phyloP scores from a whole-genome alignment of 2,329 filamentous ascomycete genomes.

The Cladosporium cucumerinum region DNA sequence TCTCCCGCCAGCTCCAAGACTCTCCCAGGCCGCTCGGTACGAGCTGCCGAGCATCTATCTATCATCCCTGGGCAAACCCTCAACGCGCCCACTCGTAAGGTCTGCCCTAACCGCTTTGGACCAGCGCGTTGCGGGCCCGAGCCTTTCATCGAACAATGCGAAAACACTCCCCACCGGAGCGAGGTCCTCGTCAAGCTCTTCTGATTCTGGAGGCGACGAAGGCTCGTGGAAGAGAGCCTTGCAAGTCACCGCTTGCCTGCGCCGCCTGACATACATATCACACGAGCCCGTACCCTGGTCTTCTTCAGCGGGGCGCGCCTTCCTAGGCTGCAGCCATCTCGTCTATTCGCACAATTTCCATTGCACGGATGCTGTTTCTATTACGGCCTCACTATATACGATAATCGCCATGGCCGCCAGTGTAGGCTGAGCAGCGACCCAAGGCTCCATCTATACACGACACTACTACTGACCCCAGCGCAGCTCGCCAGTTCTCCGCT shows the following conservation, averaged over 20 bases:
- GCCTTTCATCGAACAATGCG: neutral
- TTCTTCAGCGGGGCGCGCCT: neutral
- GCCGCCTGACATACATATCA: neutral
- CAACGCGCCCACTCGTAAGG: neutral
- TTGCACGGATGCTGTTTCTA: slow-evolving; percentile 9
- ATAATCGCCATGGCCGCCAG: neutral
- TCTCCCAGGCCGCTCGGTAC: neutral
- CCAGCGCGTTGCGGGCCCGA: neutral
- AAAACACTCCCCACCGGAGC: slow-evolving; percentile 7
- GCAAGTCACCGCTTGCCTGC: neutral
- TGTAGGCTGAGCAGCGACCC: neutral
- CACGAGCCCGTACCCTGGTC: neutral
- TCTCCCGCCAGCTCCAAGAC: neutral
- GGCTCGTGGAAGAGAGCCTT: neutral
- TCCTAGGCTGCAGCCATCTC: neutral
- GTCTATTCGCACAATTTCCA: neutral
- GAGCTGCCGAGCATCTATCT: neutral
- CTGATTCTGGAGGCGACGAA: too few relatives aligned
- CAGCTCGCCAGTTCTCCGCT: neutral
- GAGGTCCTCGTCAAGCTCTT: slow-evolving; percentile 4
- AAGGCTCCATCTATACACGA: neutral
- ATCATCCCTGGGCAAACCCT: neutral
- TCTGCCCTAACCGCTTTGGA: neutral
- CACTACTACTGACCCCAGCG: neutral
- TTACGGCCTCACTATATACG: slow-evolving; percentile 4